Evolutionary conservation across 345 rosid genomes (phyloP).

Genomic region (Carallia brachiata): DNA sequence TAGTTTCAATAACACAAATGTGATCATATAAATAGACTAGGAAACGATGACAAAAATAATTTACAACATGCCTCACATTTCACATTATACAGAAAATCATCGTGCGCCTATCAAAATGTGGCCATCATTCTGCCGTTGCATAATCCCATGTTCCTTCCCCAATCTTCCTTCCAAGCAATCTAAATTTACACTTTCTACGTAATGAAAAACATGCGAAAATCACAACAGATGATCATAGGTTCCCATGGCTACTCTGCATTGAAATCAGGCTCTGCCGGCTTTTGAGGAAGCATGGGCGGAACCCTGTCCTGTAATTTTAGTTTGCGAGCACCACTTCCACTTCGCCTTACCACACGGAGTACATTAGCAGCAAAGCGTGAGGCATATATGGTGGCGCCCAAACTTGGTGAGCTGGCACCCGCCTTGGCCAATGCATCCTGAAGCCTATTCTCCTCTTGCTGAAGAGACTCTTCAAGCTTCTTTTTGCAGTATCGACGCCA

Average conservation of each 20-base stretch:
- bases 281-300: conserved; percentile 71
- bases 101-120: background rate
- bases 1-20: too few species aligned
- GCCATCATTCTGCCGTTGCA: background rate
- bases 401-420: conserved; percentile 63
- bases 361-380: conserved; percentile 83
- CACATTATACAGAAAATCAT: background rate
- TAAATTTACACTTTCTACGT: conserved; percentile 1
- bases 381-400: conserved; percentile 90
- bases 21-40: too few species aligned
- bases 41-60: too few species aligned
- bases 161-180: background rate
- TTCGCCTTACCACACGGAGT: conserved; percentile 52
- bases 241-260: conserved; percentile 46
- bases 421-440: conserved; percentile 75
- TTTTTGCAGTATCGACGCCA: conserved; percentile 73
- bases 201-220: conserved; percentile 4
- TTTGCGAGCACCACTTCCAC: conserved; percentile 45
- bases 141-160: background rate
- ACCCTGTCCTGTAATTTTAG: conserved; percentile 60
- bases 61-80: background rate
- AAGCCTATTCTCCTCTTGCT: conserved; percentile 64
- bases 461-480: conserved; percentile 70
- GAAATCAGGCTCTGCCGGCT: conserved; percentile 93
- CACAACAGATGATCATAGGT: background rate